These are phyloP conservation scores for Coemansia sp. DNA, from an alignment of 192 early-diverging fungal genomes.

Conservation along the genomic window DNA sequence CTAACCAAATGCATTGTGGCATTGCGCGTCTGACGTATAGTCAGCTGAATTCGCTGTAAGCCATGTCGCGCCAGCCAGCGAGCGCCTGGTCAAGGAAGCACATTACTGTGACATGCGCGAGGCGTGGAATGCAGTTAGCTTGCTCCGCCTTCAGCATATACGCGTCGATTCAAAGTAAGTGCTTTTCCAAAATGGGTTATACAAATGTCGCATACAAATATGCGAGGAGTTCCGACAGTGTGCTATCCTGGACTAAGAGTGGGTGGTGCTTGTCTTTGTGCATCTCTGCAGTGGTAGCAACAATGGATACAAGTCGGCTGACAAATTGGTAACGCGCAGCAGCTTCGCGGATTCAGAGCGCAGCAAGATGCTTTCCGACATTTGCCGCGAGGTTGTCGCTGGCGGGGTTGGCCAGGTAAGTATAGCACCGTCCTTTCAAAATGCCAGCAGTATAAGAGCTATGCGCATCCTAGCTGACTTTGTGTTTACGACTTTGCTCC, in stretches of 20 bases:
- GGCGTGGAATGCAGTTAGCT: slow-evolving; percentile 28
- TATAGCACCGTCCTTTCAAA: background rate
- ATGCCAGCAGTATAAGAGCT: background rate
- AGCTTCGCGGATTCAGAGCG: slow-evolving; percentile 25
- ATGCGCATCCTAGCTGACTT: background rate
- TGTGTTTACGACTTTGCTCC: background rate
- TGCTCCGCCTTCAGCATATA: slow-evolving; percentile 25
- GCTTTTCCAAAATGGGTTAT: background rate
- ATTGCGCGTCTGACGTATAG: background rate
- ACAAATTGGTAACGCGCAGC: slow-evolving; percentile 35
- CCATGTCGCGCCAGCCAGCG: slow-evolving; percentile 2
- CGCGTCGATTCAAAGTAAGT: slow-evolving; percentile 32
- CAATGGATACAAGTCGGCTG: slow-evolving; percentile 15
- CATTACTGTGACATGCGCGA: slow-evolving; percentile 32
- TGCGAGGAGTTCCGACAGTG: background rate
- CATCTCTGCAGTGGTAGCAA: slow-evolving; percentile 1
- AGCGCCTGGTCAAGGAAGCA: slow-evolving; percentile 17
- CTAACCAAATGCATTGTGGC: background rate
- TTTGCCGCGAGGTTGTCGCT: slow-evolving; percentile 11
- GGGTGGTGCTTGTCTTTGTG: background rate
- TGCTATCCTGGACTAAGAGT: background rate
- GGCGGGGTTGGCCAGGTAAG: slow-evolving; percentile 5
- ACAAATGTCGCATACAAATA: background rate
- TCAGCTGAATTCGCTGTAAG: background rate
- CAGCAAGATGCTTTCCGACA: slow-evolving; percentile 14